A percentile compares a stretch with the other conserved stretches of the same genome.
These are phyloP conservation scores for Dictyostelium discoideum DNA, from an alignment of 78 protist species.

Conservation along the genomic window DNA sequence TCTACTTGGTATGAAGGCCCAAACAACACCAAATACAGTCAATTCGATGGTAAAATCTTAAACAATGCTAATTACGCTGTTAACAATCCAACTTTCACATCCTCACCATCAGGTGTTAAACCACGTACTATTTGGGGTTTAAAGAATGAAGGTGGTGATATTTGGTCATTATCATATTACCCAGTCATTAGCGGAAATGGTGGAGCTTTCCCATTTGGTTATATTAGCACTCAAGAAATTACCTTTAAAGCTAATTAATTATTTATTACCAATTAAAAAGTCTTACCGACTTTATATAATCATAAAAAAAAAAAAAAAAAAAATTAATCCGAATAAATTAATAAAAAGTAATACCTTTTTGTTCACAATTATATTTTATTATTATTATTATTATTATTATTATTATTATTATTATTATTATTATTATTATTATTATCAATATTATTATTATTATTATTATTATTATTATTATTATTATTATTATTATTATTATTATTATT, in stretches of 20 bases:
- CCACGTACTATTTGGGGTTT: constrained; percentile 39
- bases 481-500: too few species aligned
- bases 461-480: too few species aligned
- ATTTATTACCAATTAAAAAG: neutral
- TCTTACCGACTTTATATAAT: too few species aligned
- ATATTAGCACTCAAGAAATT: neutral
- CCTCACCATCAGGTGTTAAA: constrained; percentile 17
- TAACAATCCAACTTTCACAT: neutral
- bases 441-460: too few species aligned
- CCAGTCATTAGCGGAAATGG: neutral
- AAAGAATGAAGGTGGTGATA: neutral
- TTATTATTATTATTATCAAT: too few species aligned
- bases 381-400: too few species aligned
- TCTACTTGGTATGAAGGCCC: neutral
- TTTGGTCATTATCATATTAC: neutral
- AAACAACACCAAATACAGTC: neutral
- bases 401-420: too few species aligned
- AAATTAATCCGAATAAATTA: neutral
- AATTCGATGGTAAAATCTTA: neutral
- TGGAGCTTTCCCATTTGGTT: neutral
- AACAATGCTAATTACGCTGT: neutral
- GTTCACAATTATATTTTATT: too few species aligned
- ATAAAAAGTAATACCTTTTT: too few species aligned
- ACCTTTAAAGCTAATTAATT: neutral
- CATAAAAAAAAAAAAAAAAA: neutral